Evolutionary conservation across 2,329 filamentous ascomycete genomes (phyloP).

Genomic region (Blumeriella jaapii): DNA sequence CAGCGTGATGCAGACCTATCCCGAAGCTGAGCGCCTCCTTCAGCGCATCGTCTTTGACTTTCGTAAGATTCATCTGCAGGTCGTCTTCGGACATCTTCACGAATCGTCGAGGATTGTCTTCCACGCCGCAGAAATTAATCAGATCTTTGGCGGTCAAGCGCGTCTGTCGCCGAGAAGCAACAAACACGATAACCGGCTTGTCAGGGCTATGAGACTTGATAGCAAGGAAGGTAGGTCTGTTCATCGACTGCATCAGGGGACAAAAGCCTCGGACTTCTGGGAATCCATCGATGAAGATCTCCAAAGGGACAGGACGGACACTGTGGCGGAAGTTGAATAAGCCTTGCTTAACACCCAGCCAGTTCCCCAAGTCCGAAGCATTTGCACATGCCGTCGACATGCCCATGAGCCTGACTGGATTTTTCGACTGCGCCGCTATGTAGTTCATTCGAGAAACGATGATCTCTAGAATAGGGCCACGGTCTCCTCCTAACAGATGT

Average conservation of each 20-base stretch:
- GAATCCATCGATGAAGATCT: conserved; percentile 96
- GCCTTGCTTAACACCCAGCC: conserved; percentile 91
- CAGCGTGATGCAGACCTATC: conserved; percentile 93
- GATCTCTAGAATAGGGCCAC: conserved; percentile 95
- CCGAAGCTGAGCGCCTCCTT: conserved; percentile 94
- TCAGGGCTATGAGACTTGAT: conserved; percentile 94
- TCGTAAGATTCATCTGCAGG: conserved; percentile 70
- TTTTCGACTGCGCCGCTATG: conserved; percentile 87
- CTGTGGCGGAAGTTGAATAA: conserved; percentile 97
- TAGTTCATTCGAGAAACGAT: conserved; percentile 96
- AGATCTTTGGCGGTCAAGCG: conserved; percentile 89
- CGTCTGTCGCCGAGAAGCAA: conserved; percentile 89
- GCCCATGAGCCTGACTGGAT: conserved; percentile 79
- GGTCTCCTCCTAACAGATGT: conserved; percentile 88
- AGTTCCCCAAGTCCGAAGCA: conserved; percentile 85
- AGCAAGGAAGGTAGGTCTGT: conserved; percentile 87
- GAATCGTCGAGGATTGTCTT: conserved; percentile 91
- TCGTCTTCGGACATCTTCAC: conserved; percentile 92
- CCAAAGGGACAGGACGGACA: conserved; percentile 86
- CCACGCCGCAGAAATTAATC: conserved; percentile 97
- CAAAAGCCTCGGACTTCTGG: conserved; percentile 92
- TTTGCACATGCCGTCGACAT: conserved; percentile 99
- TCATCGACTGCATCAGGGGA: conserved; percentile 98
- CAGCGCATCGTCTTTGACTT: conserved; percentile 87
- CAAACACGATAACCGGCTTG: conserved; percentile 97